phyloP scores from a whole-genome alignment of 768 basidiomycete genomes.

The Basidioascus undulatus region DNA sequence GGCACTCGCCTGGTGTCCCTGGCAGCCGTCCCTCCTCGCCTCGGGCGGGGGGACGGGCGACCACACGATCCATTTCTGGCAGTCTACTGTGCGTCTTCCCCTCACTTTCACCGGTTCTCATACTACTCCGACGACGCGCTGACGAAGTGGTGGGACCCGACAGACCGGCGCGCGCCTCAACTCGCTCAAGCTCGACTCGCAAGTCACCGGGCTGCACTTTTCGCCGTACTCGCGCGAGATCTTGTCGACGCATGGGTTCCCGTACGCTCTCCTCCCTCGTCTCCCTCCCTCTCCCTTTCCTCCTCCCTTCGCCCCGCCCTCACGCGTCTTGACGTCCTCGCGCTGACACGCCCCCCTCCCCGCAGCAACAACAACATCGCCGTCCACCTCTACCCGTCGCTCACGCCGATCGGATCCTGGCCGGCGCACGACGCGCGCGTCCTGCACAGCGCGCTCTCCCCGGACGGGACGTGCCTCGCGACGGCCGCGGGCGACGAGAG shows the following conservation, averaged over 20 bases:
- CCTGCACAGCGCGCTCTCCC: constrained; percentile 58
- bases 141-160: too few relatives aligned
- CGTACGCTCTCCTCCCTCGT: constrained; percentile 26
- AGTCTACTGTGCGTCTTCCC: too few relatives aligned
- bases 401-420: constrained; percentile 60
- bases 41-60: constrained; percentile 89
- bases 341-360: too few relatives aligned
- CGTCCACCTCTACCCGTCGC: constrained; percentile 62
- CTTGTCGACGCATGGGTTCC: constrained; percentile 80
- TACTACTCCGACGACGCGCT: too few relatives aligned
- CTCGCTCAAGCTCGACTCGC: constrained; percentile 60
- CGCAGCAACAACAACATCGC: too few relatives aligned
- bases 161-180: constrained; percentile 83
- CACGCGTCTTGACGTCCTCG: too few relatives aligned
- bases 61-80: constrained; percentile 61
- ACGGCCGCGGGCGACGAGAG: constrained; percentile 91
- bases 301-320: too few relatives aligned
- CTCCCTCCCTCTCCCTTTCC: too few relatives aligned
- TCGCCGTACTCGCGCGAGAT: constrained; percentile 71
- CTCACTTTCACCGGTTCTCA: too few relatives aligned
- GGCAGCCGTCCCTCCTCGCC: constrained; percentile 76
- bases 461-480: constrained; percentile 71
- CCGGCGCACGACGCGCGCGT: constrained; percentile 81
- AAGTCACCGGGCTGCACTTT: constrained; percentile 78
- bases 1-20: constrained; percentile 94